These are phyloP conservation scores for Penicillium cosmopolitanum DNA, from an alignment of 495 filamentous ascomycete genomes.

Conservation along the genomic window DNA sequence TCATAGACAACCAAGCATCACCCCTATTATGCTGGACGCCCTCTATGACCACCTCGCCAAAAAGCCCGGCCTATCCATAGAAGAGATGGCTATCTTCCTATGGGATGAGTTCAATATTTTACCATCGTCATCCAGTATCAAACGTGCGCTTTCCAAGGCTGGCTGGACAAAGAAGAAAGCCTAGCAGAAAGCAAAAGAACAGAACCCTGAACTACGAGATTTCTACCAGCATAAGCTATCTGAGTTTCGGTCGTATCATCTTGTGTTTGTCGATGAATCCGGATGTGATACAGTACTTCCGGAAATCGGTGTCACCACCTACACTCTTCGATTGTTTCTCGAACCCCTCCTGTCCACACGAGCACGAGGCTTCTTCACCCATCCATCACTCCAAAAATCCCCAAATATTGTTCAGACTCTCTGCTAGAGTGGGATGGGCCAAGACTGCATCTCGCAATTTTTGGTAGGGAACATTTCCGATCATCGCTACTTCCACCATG, in stretches of 20 bases:
- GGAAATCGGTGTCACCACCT: no score
- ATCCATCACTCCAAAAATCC: no score
- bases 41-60: slow-evolving; percentile 18
- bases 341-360: no score
- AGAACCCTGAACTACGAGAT: slow-evolving; percentile 12
- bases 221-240: slow-evolving; percentile 11
- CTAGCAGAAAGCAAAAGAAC: slow-evolving; percentile 1
- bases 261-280: background rate
- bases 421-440: slow-evolving; percentile 53
- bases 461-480: slow-evolving; percentile 45
- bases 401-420: slow-evolving; percentile 27
- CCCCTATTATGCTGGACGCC: slow-evolving; percentile 3
- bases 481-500: slow-evolving; percentile 46
- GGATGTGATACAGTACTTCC: no score
- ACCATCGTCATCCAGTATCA: slow-evolving; percentile 10
- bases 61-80: slow-evolving; percentile 17
- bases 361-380: no score
- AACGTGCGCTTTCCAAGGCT: slow-evolving; percentile 4
- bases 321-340: no score
- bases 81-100: slow-evolving; percentile 25
- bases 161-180: slow-evolving; percentile 8
- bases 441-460: slow-evolving; percentile 47
- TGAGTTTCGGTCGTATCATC: slow-evolving; percentile 8
- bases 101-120: slow-evolving; percentile 21
- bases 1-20: no score